Base-by-base conservation (phyloP, 169 alveolate genomes). In the Cryptosporidium muris region DNA sequence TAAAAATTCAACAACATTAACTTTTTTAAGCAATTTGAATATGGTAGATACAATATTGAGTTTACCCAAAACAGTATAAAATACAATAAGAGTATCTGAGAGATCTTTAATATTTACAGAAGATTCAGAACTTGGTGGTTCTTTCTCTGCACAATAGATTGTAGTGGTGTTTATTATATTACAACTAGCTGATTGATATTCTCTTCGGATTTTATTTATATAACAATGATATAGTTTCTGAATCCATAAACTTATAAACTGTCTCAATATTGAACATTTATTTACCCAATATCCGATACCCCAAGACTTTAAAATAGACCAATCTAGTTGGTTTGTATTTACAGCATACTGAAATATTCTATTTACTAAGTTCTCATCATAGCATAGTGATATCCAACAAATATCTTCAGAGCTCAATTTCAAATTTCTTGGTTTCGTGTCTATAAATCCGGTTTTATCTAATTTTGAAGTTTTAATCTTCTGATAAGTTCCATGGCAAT, bases 31-130 rank as follows among this genome's bases (percentile, higher is more conserved):
- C 40, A 74, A 58, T 16, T 74, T 74, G 12, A 74, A 74, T 74
- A 74, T 74, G n/a, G 85, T 68, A 58, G 85, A 74, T 58, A 74
- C 85, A 45, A 74, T 74, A 74, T 74, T 74, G 40, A 74, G 40
- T 14, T 74, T 74, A 60, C 60, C 51, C 9, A 74, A 43, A 25
- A 66, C 54, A 12, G 85, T 74, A 12, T 74, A 74, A 45, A 74
- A 47, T 43, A 74, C 36, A 8, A 74, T 11, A 9, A 74, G 43
- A 11, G 54, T 74, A 60, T 74, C 60, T 12, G 49, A 38, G 3
- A 58, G 42, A 6, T 74, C 68, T n/a, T 74, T 64, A 34, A 58
- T 34, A 14, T 9, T 6, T 9, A 56, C 42, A 36, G 36, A 6
- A 36, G 25, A 25, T 25, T 25, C 25, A 25, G 25, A 25, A 25